These are phyloP conservation scores for Fonsecaea multimorphosa DNA, from an alignment of 2,329 filamentous ascomycete species.

Conservation along the genomic window DNA sequence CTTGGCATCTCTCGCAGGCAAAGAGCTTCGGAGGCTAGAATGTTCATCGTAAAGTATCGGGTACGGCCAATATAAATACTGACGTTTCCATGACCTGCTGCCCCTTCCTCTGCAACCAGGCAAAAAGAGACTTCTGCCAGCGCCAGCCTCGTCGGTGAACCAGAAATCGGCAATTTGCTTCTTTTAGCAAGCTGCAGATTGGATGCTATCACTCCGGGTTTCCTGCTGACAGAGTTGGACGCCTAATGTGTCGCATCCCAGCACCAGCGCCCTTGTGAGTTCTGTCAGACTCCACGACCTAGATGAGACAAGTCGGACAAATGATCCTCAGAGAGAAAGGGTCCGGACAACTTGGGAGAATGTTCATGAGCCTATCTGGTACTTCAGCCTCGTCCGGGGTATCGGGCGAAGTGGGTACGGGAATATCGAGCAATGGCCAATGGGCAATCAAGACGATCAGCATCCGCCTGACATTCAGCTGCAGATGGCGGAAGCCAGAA, in stretches of 20 bases:
- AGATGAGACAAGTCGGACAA: neutral
- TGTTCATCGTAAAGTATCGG: neutral
- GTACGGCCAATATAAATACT: no score
- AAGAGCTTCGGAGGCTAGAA: neutral
- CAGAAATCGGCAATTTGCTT: slow-evolving; percentile 8
- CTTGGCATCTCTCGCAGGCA: neutral
- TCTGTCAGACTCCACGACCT: neutral
- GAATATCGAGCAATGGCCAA: neutral
- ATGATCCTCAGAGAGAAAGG: neutral
- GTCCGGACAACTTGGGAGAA: neutral
- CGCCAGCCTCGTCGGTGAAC: neutral
- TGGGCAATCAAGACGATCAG: neutral
- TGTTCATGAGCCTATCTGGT: neutral
- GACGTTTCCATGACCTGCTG: no score
- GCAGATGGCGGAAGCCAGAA: no score
- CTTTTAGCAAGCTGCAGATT: neutral
- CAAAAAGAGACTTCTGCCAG: no score
- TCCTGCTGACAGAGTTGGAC: neutral
- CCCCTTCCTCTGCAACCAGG: no score
- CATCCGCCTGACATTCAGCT: neutral
- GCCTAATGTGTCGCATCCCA: neutral
- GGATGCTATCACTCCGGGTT: neutral
- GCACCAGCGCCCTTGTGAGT: no score
- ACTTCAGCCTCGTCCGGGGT: slow-evolving; percentile 2
- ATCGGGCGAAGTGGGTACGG: slow-evolving; percentile 7